Conservation (phyloP, 2,329 filamentous ascomycete species). For the Talaromyces sp. region DNA sequence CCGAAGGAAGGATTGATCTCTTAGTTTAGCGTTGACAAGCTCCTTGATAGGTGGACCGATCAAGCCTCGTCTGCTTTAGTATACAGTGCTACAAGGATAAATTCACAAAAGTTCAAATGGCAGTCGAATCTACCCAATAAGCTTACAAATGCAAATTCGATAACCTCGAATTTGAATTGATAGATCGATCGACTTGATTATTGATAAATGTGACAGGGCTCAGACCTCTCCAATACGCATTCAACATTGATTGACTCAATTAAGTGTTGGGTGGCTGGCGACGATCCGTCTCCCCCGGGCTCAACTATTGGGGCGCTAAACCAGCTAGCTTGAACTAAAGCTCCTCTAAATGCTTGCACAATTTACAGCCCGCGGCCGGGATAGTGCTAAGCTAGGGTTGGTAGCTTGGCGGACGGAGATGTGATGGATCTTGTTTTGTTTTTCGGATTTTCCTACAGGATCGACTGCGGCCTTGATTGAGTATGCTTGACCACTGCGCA, state of each 20-base stretch:
- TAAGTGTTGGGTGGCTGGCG: neutral
- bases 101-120: neutral
- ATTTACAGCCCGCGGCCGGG: neutral
- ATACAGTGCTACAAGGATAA: neutral
- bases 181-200: neutral
- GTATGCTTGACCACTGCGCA: neutral
- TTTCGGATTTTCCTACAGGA: neutral
- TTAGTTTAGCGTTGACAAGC: too few species aligned
- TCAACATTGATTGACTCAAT: neutral
- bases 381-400: neutral
- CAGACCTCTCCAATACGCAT: neutral
- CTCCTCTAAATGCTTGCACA: neutral
- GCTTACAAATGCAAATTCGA: neutral
- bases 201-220: neutral
- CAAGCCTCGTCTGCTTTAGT: neutral
- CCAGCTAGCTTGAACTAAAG: neutral
- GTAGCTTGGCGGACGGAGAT: neutral
- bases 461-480: neutral
- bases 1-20: too few species aligned
- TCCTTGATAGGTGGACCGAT: neutral
- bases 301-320: neutral
- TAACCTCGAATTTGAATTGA: neutral
- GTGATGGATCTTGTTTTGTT: conserved; percentile 4
- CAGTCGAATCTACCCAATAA: neutral
- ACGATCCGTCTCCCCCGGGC: neutral